Conservation (phyloP, 1,284 basidiomycete species). For the Ganoderma sinense region DNA sequence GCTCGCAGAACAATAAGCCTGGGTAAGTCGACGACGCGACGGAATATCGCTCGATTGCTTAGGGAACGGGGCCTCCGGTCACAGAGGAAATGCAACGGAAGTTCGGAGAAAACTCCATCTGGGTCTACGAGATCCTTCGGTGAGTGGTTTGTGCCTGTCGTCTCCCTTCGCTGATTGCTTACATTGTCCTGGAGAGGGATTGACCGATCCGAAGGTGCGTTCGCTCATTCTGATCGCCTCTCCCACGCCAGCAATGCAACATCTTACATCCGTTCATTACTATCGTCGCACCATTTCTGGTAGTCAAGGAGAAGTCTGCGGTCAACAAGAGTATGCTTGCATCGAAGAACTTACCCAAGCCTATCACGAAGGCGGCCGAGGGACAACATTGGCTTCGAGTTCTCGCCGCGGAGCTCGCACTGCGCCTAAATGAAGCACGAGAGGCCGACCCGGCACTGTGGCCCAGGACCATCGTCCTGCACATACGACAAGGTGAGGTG, state of each 20-base stretch:
- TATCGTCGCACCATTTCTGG: background rate
- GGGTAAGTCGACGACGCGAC: conserved; percentile 14
- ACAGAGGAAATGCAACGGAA: conserved; percentile 84
- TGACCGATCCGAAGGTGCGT: conserved; percentile 86
- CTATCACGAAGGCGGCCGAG: conserved; percentile 76
- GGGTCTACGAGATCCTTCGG: conserved; percentile 90
- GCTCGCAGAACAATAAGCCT: conserved; percentile 21
- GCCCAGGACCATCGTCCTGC: conserved; percentile 91
- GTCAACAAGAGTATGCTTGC: conserved; percentile 93
- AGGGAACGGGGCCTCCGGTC: conserved; percentile 1
- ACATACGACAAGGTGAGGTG: conserved; percentile 69
- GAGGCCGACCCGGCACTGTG: conserved; percentile 79
- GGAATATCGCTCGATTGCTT: conserved; percentile 20
- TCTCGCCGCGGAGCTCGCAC: conserved; percentile 87
- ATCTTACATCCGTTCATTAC: conserved; percentile 24
- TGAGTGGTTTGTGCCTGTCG: conserved; percentile 39
- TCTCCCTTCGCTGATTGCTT: background rate
- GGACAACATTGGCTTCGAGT: conserved; percentile 92
- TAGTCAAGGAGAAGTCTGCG: conserved; percentile 87
- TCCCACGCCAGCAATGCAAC: background rate
- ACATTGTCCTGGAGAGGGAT: conserved; percentile 70
- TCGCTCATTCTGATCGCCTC: background rate
- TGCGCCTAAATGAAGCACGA: conserved; percentile 87
- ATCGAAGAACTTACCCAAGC: conserved; percentile 87
- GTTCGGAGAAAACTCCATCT: conserved; percentile 86